Base-by-base conservation (phyloP, 2,329 filamentous ascomycete species). In the Cylindrodendrum hubeiense region DNA sequence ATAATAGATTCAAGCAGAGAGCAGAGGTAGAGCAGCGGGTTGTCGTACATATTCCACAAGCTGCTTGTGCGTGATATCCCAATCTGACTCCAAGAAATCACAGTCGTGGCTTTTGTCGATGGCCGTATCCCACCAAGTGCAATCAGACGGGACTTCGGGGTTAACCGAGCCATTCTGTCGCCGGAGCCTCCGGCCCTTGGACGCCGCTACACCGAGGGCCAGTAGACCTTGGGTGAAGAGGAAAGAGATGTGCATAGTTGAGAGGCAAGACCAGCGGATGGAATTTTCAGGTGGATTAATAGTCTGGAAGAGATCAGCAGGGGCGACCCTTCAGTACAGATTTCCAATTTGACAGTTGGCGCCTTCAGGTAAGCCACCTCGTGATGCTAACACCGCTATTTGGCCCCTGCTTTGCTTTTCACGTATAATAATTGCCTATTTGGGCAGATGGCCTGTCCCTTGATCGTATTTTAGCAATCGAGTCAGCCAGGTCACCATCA, bases 111-210 rank as follows among this genome's bases (percentile, higher is more conserved):
- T 30, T 21, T 56, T n/a, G 26, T 65, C 44, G 26, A 51, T 34
- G 17, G 46, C 47, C 39, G 37, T 43, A 8, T 65, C 62, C 55
- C 55, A 60, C 33, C 19, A 60, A 39, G 62, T 65, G 44, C 56
- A 65, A 50, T 65, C 62, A 22, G 50, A 51, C 19, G 62, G 43
- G 19, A 46, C 44, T 21, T 44, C 62, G 1, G 51, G 51, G 19
- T 65, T 51, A 21, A 41, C 34, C 19, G n/a, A 28, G n/a, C 47
- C 62, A 4, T 65, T 19, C 28, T 65, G 49, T 56, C 46, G 34
- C 28, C 55, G 55, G n/a, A 60, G 4, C 52, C 49, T 59, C 21
- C 3, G 17, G 34, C 55, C 50, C 8, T 33, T 26, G 5, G 50
- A 60, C 26, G 61, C 54, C 3, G 50, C 33, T 34, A 28, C 49